phyloP scores from a whole-genome alignment of 106 monocot species.

The Acanthochlamys bracteata region DNA sequence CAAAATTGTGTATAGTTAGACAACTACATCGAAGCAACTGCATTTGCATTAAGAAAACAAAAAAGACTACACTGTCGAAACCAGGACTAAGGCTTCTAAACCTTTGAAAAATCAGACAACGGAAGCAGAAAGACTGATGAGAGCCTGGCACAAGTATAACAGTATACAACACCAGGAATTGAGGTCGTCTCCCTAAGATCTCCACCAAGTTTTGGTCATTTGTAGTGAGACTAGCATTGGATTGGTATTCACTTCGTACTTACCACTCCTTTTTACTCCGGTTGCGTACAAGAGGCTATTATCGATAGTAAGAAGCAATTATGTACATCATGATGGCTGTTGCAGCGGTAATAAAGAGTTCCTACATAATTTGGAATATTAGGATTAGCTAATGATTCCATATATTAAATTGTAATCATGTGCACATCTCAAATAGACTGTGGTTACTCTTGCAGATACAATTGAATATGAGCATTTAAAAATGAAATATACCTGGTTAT shows the following conservation, averaged over 20 bases:
- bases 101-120: no score
- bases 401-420: background rate
- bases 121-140: no score
- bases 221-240: background rate
- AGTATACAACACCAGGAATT: background rate
- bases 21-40: no score
- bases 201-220: background rate
- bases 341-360: constrained; percentile 53
- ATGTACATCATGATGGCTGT: constrained; percentile 58
- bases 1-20: no score
- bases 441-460: background rate
- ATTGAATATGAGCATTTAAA: background rate
- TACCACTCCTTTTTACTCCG: background rate
- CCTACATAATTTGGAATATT: constrained; percentile 23
- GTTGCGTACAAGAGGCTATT: constrained; percentile 1
- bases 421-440: background rate
- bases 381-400: background rate
- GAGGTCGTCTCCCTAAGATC: background rate
- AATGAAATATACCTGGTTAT: constrained; percentile 59
- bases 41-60: no score
- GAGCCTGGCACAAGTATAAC: background rate
- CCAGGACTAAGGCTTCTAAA: no score
- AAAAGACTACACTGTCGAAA: no score
- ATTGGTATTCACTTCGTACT: background rate
- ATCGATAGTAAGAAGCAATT: constrained; percentile 79